These are phyloP conservation scores for Microthyrium microscopicum DNA, from an alignment of 2,329 filamentous ascomycete species.

Conservation along the genomic window DNA sequence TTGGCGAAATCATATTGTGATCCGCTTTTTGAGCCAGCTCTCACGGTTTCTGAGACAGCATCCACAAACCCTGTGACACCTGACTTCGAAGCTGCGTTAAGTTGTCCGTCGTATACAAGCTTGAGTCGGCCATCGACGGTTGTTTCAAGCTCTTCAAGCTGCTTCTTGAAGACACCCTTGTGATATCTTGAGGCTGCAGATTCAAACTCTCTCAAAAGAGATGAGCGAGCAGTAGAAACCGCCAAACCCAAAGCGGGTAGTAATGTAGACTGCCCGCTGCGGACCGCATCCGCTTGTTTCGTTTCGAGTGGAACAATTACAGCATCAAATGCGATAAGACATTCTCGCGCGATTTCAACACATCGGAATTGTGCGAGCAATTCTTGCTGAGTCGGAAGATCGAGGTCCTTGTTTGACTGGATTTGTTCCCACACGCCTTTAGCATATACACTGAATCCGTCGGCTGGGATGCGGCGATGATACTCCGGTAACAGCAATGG, in stretches of 20 bases:
- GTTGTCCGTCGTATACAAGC: slow-evolving; percentile 71
- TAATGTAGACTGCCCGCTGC: slow-evolving; percentile 55
- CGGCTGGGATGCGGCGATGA: slow-evolving; percentile 85
- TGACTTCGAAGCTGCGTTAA: slow-evolving; percentile 74
- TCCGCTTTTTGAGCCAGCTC: slow-evolving; percentile 81
- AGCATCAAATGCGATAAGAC: slow-evolving; percentile 67
- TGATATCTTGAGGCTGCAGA: slow-evolving; percentile 85
- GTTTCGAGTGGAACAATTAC: slow-evolving; percentile 74
- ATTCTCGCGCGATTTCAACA: slow-evolving; percentile 88
- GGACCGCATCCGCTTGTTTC: slow-evolving; percentile 50
- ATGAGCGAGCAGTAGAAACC: slow-evolving; percentile 55
- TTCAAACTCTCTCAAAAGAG: slow-evolving; percentile 72
- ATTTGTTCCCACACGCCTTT: slow-evolving; percentile 97
- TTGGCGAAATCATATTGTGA: slow-evolving; percentile 79
- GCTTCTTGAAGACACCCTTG: slow-evolving; percentile 82
- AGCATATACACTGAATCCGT: slow-evolving; percentile 90
- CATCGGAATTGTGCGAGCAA: slow-evolving; percentile 92
- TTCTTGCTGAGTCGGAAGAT: slow-evolving; percentile 92
- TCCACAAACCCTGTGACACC: slow-evolving; percentile 75
- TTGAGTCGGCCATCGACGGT: slow-evolving; percentile 86
- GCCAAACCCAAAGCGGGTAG: slow-evolving; percentile 57
- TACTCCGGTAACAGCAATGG: slow-evolving; percentile 87
- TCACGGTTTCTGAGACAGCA: slow-evolving; percentile 72
- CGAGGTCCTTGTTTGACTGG: slow-evolving; percentile 94
- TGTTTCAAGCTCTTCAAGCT: slow-evolving; percentile 65